phyloP scores from a whole-genome alignment of 2,329 filamentous ascomycete species.

The Ambrosiella cleistominuta region DNA sequence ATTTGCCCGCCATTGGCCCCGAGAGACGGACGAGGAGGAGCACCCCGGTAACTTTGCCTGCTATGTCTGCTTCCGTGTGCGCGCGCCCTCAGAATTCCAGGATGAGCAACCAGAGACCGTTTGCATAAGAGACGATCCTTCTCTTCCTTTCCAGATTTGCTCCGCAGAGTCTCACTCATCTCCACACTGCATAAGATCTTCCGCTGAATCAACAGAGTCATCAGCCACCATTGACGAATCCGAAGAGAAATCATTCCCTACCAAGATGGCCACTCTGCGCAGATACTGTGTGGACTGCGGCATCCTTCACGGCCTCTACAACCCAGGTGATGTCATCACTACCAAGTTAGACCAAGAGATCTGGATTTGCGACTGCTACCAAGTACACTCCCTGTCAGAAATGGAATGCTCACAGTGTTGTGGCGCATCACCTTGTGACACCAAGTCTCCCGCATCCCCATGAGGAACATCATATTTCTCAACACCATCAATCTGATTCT shows the following conservation, averaged over 20 bases:
- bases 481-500: not conserved
- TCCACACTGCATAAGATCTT: not conserved
- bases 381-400: constrained; percentile 21
- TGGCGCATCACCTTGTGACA: constrained; percentile 16
- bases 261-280: constrained; percentile 18
- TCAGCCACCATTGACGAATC: not conserved
- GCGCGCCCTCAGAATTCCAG: constrained; percentile 24
- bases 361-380: constrained; percentile 24
- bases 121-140: constrained; percentile 20
- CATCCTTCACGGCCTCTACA: constrained; percentile 22
- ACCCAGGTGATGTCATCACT: constrained; percentile 22
- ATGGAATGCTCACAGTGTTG: constrained; percentile 22
- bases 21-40: constrained; percentile 16
- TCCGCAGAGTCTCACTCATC: constrained; percentile 16
- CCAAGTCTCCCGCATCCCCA: not conserved
- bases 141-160: constrained; percentile 16
- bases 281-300: constrained; percentile 27
- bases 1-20: constrained; percentile 24
- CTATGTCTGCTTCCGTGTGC: constrained; percentile 26
- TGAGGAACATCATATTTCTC: too few species aligned
- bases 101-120: constrained; percentile 19
- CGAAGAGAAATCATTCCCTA: not conserved
- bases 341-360: constrained; percentile 23
- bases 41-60: constrained; percentile 26
- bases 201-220: not conserved